Evolutionary conservation across 352 stramenopile genomes (phyloP).

Genomic region (Globisporangium ultimum): DNA sequence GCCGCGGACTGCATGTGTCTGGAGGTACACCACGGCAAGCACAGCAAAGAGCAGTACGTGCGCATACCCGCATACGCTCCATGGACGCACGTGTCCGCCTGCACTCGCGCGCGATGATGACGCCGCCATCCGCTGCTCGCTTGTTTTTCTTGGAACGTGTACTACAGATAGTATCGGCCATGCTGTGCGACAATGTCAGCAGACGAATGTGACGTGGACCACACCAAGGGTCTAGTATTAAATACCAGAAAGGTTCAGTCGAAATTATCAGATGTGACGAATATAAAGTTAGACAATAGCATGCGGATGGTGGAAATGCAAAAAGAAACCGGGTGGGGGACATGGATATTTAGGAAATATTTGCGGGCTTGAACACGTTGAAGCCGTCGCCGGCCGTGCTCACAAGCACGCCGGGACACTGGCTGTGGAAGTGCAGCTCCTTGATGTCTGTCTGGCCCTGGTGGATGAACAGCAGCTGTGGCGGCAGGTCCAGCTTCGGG

Average conservation of each 20-base stretch:
- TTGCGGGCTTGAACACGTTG: slow-evolving; percentile 97
- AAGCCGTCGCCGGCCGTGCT: slow-evolving; percentile 96
- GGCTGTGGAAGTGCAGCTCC: slow-evolving; percentile 98
- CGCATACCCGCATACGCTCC: neutral
- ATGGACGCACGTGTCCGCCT: neutral
- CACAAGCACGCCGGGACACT: slow-evolving; percentile 97
- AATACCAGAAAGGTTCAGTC: too few relatives aligned
- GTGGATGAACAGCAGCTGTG: slow-evolving; percentile 99
- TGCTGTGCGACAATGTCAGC: too few relatives aligned
- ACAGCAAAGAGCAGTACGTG: neutral
- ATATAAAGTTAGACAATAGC: neutral
- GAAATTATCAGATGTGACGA: too few relatives aligned
- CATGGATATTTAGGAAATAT: slow-evolving; percentile 77
- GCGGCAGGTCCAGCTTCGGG: slow-evolving; percentile 90
- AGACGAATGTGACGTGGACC: too few relatives aligned
- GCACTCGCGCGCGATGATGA: too few relatives aligned
- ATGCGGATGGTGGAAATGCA: neutral
- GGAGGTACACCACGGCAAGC: neutral
- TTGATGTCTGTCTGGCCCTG: slow-evolving; percentile 99
- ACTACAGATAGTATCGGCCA: too few relatives aligned
- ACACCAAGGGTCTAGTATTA: too few relatives aligned
- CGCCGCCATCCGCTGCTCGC: too few relatives aligned
- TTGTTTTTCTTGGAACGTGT: too few relatives aligned
- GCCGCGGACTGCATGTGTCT: neutral
- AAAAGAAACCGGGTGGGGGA: neutral